A percentile compares a stretch with the other conserved stretches of the same genome.
Evolutionary conservation across 345 rosid genomes (phyloP).

Genomic region (Odontarrhena argentea): DNA sequence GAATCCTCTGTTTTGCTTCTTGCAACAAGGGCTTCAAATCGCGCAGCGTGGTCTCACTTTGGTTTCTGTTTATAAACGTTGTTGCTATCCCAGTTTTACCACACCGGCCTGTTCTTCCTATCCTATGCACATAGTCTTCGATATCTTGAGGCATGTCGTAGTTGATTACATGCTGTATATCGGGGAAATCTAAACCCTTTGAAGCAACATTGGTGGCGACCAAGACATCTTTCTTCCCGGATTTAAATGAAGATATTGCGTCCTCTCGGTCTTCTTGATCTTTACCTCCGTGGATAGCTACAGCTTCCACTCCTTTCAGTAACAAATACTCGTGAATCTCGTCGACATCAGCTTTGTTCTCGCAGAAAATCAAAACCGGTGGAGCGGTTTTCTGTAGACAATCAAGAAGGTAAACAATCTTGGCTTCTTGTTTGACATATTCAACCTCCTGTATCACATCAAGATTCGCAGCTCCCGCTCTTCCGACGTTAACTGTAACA

Average conservation of each 20-base stretch:
- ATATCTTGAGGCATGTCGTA: slow-evolving; percentile 49
- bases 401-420: slow-evolving; percentile 56
- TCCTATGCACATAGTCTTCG: slow-evolving; percentile 77
- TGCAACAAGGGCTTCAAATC: slow-evolving; percentile 77
- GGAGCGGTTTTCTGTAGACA: slow-evolving; percentile 85
- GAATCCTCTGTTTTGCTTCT: slow-evolving; percentile 79
- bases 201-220: slow-evolving; percentile 88
- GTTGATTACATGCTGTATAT: slow-evolving; percentile 67
- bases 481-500: slow-evolving; percentile 71
- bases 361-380: slow-evolving; percentile 40
- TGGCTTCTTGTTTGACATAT: slow-evolving; percentile 58
- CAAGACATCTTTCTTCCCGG: slow-evolving; percentile 69
- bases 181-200: slow-evolving; percentile 84
- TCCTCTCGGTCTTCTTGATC: slow-evolving; percentile 84
- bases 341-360: slow-evolving; percentile 26
- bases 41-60: slow-evolving; percentile 70
- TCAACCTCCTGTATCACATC: slow-evolving; percentile 77
- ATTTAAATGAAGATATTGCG: slow-evolving; percentile 69
- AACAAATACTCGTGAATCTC: slow-evolving; percentile 77
- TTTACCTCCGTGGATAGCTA: slow-evolving; percentile 77
- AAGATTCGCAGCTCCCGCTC: slow-evolving; percentile 48
- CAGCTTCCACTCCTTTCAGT: slow-evolving; percentile 80
- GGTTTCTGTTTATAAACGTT: slow-evolving; percentile 75
- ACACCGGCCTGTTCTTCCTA: slow-evolving; percentile 79
- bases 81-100: slow-evolving; percentile 85